phyloP scores from a whole-genome alignment of 2,329 filamentous ascomycete species.

The Colletotrichum tropicale region DNA sequence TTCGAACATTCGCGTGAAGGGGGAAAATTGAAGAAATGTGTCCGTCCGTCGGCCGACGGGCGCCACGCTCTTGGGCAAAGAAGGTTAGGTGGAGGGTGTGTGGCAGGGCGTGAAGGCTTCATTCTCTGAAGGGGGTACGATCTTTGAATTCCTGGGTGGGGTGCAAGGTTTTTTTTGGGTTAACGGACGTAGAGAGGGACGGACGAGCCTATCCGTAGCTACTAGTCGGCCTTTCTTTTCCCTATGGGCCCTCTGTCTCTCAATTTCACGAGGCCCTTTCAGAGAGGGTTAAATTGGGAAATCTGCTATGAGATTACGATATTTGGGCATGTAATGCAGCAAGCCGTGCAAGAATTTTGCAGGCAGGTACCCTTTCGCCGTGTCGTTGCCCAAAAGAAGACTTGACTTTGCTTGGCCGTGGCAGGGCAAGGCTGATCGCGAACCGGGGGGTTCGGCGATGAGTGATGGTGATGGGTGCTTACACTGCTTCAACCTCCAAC shows the following conservation, averaged over 20 bases:
- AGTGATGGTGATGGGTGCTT: background rate
- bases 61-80: conserved; percentile 4
- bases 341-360: background rate
- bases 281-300: background rate
- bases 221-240: background rate
- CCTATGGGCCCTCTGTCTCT: background rate
- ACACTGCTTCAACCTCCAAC: background rate
- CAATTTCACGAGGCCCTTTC: background rate
- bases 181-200: background rate
- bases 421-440: background rate
- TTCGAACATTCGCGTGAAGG: background rate
- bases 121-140: background rate
- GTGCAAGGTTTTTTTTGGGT: background rate
- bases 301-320: background rate
- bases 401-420: background rate
- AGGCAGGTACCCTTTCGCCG: background rate
- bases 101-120: background rate
- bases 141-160: background rate
- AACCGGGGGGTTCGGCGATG: background rate
- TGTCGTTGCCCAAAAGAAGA: background rate
- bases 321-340: background rate
- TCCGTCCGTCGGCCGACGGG: conserved; percentile 9
- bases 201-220: background rate
- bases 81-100: conserved; percentile 4
- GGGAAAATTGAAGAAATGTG: background rate